Conservation (phyloP, 768 basidiomycete genomes). For the Leccinum longicurvipes region DNA sequence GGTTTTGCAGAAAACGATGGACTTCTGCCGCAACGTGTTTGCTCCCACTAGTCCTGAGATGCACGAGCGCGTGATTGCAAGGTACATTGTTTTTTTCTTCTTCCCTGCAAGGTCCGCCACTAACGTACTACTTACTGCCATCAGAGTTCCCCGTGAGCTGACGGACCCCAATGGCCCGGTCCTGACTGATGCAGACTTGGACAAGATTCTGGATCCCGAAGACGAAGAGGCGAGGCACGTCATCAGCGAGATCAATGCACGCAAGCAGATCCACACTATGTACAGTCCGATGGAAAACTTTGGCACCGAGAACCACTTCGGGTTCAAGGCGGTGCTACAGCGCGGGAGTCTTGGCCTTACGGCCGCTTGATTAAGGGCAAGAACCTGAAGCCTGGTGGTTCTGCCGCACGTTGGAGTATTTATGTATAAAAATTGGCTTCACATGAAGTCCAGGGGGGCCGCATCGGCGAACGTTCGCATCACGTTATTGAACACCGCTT, state of each 20-base stretch:
- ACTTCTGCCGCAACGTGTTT: background rate
- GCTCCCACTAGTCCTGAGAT: background rate
- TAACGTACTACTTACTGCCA: background rate
- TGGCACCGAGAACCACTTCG: background rate
- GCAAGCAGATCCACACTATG: background rate
- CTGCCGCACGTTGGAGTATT: background rate
- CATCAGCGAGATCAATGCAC: background rate
- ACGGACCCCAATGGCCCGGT: background rate
- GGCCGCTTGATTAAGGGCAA: background rate
- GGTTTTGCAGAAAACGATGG: background rate
- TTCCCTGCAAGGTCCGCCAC: background rate
- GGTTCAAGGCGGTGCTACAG: background rate
- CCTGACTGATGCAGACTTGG: background rate
- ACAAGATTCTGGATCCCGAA: background rate
- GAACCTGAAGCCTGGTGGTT: background rate
- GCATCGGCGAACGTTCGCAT: too few relatives aligned
- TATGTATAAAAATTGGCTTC: too few relatives aligned
- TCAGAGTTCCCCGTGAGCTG: background rate
- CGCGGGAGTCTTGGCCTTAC: background rate
- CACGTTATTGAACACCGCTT: too few relatives aligned
- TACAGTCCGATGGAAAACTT: background rate
- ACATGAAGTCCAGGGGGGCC: too few relatives aligned
- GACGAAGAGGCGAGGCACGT: background rate
- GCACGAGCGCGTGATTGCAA: background rate
- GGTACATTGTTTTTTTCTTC: background rate